phyloP scores from a whole-genome alignment of 768 basidiomycete genomes.

The Suillus fuscotomentosus region DNA sequence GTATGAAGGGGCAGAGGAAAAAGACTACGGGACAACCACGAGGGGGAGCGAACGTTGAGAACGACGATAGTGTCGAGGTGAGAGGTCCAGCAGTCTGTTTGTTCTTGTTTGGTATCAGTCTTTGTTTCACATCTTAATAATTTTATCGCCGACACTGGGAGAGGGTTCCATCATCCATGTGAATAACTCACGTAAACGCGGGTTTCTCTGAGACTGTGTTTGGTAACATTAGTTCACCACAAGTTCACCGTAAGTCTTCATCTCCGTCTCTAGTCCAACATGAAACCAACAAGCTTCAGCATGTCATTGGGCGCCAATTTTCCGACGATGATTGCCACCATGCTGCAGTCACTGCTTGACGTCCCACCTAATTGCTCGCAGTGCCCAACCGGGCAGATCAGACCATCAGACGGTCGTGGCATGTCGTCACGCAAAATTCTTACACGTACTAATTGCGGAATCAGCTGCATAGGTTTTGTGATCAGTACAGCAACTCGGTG shows the following conservation, averaged over 20 bases:
- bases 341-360: background rate
- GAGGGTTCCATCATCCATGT: no score
- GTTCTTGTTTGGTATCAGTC: constrained; percentile 17
- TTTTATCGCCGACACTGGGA: background rate
- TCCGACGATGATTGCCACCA: background rate
- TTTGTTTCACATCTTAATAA: constrained; percentile 7
- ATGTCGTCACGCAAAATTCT: background rate
- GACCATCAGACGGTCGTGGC: background rate
- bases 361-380: background rate
- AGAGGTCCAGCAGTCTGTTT: constrained; percentile 21
- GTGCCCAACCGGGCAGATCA: background rate
- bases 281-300: background rate
- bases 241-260: background rate
- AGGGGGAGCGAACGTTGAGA: constrained; percentile 19
- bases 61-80: constrained; percentile 35
- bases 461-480: background rate
- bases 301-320: background rate
- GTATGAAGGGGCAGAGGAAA: constrained; percentile 1
- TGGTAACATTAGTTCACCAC: background rate
- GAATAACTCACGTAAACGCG: no score
- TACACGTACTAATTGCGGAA: background rate
- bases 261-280: background rate
- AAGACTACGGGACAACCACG: constrained; percentile 12
- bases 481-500: no score
- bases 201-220: background rate